A percentile compares a stretch with the other conserved stretches of the same genome.
These are phyloP conservation scores for Calocybe gangraenosa DNA, from an alignment of 768 basidiomycete genomes.

Conservation along the genomic window DNA sequence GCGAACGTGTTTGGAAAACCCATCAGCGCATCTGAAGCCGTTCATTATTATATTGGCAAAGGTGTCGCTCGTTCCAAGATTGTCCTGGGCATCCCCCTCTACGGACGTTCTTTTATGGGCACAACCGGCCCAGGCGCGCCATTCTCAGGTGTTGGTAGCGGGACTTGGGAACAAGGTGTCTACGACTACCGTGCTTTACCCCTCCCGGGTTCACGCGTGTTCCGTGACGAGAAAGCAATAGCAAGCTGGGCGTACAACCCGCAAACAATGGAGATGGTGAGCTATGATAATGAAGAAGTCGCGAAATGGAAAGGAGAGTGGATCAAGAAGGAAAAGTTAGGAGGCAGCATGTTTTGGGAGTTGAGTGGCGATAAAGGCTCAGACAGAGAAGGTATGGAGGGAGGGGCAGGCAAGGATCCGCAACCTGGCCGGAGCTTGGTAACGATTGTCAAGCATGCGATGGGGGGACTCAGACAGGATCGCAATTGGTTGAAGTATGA, in stretches of 20 bases:
- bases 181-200: slow-evolving; percentile 94
- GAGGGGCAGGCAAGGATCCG: slow-evolving; percentile 68
- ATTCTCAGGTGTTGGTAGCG: slow-evolving; percentile 80
- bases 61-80: slow-evolving; percentile 80
- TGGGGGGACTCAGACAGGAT: slow-evolving; percentile 63
- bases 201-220: slow-evolving; percentile 60
- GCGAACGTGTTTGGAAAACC: slow-evolving; percentile 75
- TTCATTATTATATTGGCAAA: slow-evolving; percentile 63
- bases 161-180: slow-evolving; percentile 88
- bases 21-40: slow-evolving; percentile 57
- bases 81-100: slow-evolving; percentile 88
- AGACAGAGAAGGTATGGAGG: slow-evolving; percentile 67
- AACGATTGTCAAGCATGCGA: slow-evolving; percentile 68
- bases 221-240: slow-evolving; percentile 59
- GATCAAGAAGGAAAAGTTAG: slow-evolving; percentile 71
- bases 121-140: slow-evolving; percentile 78
- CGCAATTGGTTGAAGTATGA: slow-evolving; percentile 85
- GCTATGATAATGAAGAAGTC: slow-evolving; percentile 71
- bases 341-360: slow-evolving; percentile 96
- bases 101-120: slow-evolving; percentile 87
- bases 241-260: slow-evolving; percentile 88
- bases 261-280: slow-evolving; percentile 71
- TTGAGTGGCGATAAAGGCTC: slow-evolving; percentile 81
- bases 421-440: slow-evolving; percentile 72
- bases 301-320: slow-evolving; percentile 75